These are phyloP conservation scores for Fraxinus greggii DNA, from an alignment of 305 asterid species.

Conservation along the genomic window DNA sequence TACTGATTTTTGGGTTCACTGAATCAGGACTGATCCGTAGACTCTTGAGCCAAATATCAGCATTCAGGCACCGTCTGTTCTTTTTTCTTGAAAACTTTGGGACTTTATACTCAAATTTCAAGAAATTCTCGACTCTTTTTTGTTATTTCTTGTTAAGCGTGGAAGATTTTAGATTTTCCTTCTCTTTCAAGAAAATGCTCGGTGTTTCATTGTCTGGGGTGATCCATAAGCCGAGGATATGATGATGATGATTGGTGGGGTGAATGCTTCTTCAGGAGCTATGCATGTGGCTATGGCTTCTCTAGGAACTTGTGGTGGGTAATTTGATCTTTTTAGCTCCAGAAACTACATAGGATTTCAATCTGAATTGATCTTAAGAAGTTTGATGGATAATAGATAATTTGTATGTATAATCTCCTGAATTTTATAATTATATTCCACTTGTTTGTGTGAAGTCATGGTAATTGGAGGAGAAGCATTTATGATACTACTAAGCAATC, in stretches of 20 bases:
- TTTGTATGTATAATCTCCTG: not conserved
- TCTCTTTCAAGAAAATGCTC: conserved; percentile 42
- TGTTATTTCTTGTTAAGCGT: conserved; percentile 25
- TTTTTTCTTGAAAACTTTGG: conserved; percentile 26
- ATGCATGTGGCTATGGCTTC: conserved; percentile 27
- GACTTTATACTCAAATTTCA: conserved; percentile 22
- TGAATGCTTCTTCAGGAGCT: conserved; percentile 37
- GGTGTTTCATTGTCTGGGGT: conserved; percentile 45
- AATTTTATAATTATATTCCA: not conserved
- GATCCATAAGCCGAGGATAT: conserved; percentile 34
- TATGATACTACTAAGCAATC: conserved; percentile 45
- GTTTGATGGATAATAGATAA: not conserved
- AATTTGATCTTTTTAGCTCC: not conserved
- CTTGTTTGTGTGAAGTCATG: conserved; percentile 38
- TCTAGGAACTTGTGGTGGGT: conserved; percentile 41
- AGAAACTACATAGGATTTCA: conserved; percentile 6
- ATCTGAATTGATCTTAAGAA: conserved; percentile 8
- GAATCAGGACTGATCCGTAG: conserved; percentile 28
- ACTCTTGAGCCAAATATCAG: conserved; percentile 27
- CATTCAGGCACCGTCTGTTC: conserved; percentile 28
- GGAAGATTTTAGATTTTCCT: conserved; percentile 22
- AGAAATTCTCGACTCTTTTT: conserved; percentile 26
- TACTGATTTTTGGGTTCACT: conserved; percentile 30
- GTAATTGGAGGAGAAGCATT: conserved; percentile 44
- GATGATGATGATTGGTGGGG: conserved; percentile 30